phyloP scores from a whole-genome alignment of 768 basidiomycete genomes.

The Punctularia strigosozonata region DNA sequence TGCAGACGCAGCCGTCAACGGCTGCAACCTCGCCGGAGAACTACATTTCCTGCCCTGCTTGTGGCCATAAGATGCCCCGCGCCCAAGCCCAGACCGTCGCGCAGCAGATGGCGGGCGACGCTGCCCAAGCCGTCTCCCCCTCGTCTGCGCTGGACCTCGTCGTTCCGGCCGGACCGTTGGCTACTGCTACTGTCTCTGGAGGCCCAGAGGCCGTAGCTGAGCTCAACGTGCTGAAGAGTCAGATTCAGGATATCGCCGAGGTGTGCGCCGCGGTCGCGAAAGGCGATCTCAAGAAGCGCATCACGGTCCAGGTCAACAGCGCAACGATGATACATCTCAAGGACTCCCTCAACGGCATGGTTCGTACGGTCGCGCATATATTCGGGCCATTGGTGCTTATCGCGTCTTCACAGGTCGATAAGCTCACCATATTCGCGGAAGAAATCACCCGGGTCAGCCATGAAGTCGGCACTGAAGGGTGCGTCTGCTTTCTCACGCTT shows the following conservation, averaged over 20 bases:
- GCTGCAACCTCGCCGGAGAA: too few relatives aligned
- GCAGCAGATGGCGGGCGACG: too few relatives aligned
- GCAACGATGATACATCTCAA: constrained; percentile 74
- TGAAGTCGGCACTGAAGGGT: constrained; percentile 70
- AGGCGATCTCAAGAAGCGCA: constrained; percentile 69
- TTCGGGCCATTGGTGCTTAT: not conserved
- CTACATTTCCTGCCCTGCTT: too few relatives aligned
- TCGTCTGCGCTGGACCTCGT: too few relatives aligned
- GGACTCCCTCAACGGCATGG: constrained; percentile 66
- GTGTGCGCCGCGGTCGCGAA: constrained; percentile 74
- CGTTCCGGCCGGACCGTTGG: constrained; percentile 43
- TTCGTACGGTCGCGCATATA: constrained; percentile 7
- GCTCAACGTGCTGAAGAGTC: constrained; percentile 67
- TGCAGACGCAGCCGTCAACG: too few relatives aligned
- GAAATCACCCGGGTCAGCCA: constrained; percentile 81
- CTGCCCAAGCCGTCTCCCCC: too few relatives aligned
- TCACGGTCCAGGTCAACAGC: constrained; percentile 68
- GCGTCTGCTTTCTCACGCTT: constrained; percentile 15
- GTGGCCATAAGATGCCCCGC: too few relatives aligned
- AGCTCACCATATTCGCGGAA: constrained; percentile 79
- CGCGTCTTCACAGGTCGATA: constrained; percentile 36
- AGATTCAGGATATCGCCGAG: constrained; percentile 72
- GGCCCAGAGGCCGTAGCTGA: constrained; percentile 68
- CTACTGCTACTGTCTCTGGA: constrained; percentile 42
- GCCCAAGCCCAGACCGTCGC: too few relatives aligned